A percentile compares a stretch with the other conserved stretches of the same genome.
Conservation (phyloP, 2,329 filamentous ascomycete genomes). For the Cordyceps fumosorosea region DNA sequence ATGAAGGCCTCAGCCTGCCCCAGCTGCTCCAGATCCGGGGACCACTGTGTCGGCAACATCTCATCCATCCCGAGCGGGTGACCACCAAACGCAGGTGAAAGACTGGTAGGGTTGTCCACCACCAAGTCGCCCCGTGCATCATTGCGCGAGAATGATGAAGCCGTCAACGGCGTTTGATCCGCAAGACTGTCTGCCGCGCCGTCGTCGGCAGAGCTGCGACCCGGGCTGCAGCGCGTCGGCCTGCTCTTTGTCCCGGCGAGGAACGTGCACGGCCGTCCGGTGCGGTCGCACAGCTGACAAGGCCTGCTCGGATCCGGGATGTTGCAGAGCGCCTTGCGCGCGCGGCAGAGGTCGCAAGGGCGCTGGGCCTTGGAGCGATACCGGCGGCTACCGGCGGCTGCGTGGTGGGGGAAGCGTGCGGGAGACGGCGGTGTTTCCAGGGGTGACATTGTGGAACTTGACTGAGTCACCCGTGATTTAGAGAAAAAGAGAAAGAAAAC, state of each 20-base stretch:
- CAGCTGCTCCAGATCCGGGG: neutral
- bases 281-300: slow-evolving; percentile 21
- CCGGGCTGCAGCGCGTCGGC: neutral
- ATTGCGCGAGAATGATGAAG: neutral
- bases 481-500: neutral
- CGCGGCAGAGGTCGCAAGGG: slow-evolving; percentile 19
- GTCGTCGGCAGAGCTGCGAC: neutral
- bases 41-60: neutral
- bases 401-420: neutral
- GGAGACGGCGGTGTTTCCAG: neutral
- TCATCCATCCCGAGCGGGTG: neutral
- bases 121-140: neutral
- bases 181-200: neutral
- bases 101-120: neutral
- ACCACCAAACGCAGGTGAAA: neutral
- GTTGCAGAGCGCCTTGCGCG: slow-evolving; percentile 22
- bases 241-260: slow-evolving; percentile 9
- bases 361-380: slow-evolving; percentile 20
- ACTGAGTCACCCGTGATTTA: too few species aligned
- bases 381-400: slow-evolving; percentile 9
- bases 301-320: slow-evolving; percentile 21
- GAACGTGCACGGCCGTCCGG: slow-evolving; percentile 20
- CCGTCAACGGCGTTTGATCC: neutral
- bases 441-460: neutral
- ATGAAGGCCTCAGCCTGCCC: neutral